A percentile compares a stretch with the other conserved stretches of the same genome.
These are phyloP conservation scores for Dimocarpus longan DNA, from an alignment of 345 rosid genomes.

Conservation along the genomic window DNA sequence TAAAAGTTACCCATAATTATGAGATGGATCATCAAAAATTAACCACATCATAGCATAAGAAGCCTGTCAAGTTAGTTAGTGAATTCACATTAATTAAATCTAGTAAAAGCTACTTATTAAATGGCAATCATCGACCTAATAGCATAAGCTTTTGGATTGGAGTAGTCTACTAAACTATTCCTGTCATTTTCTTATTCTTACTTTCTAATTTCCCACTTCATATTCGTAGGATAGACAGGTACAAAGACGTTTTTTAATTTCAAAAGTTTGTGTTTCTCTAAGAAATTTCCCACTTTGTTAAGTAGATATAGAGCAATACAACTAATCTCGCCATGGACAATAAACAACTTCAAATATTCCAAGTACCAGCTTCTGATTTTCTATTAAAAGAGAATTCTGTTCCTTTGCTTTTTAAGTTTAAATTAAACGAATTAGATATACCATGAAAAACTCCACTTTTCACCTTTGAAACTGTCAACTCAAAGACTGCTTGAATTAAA, in stretches of 20 bases:
- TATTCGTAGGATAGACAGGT: not conserved
- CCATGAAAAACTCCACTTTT: not conserved
- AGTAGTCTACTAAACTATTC: not conserved
- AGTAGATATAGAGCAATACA: too few species aligned
- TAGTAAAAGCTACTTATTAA: not conserved
- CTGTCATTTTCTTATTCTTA: not conserved
- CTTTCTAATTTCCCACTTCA: not conserved
- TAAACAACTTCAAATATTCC: too few species aligned
- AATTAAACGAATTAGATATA: not conserved
- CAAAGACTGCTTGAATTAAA: slow-evolving; percentile 4
- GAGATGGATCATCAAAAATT: not conserved
- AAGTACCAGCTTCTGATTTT: not conserved
- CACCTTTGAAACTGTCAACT: not conserved
- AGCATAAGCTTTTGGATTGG: not conserved
- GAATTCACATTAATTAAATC: not conserved
- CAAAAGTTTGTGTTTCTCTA: not conserved
- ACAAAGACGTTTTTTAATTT: not conserved
- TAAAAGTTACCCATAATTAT: not conserved
- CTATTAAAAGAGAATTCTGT: not conserved
- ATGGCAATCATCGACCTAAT: not conserved
- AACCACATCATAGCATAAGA: not conserved
- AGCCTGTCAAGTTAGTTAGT: not conserved
- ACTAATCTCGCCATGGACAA: too few species aligned
- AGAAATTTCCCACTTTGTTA: not conserved
- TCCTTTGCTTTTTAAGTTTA: not conserved